Percentiles rank a stretch among this genome's conserved stretches.
Evolutionary conservation across 2,329 filamentous ascomycete genomes (phyloP).

Genomic region (Niveomyces coronatus): DNA sequence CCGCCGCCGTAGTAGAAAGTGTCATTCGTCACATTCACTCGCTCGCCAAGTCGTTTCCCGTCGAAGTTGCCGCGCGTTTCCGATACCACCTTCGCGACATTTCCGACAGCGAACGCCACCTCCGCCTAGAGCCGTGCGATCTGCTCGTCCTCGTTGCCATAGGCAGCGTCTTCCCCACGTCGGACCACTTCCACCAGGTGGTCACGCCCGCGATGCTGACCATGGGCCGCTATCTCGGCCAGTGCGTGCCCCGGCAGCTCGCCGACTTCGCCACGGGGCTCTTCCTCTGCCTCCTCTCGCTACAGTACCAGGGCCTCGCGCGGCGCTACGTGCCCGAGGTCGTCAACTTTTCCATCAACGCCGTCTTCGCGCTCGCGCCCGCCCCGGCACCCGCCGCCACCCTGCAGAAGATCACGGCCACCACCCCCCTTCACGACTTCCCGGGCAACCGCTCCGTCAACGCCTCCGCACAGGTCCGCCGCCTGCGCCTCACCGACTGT

Average conservation of each 20-base stretch:
- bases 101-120: slow-evolving; percentile 33
- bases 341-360: slow-evolving; percentile 70
- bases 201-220: slow-evolving; percentile 80
- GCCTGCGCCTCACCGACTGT: slow-evolving; percentile 51
- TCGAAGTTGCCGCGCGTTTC: slow-evolving; percentile 68
- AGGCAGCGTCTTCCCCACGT: slow-evolving; percentile 80
- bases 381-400: slow-evolving; percentile 31
- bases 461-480: slow-evolving; percentile 32
- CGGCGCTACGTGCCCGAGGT: slow-evolving; percentile 87
- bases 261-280: slow-evolving; percentile 62
- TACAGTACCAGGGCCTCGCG: slow-evolving; percentile 75
- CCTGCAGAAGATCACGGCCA: slow-evolving; percentile 51
- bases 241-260: slow-evolving; percentile 57
- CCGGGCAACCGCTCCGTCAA: slow-evolving; percentile 36
- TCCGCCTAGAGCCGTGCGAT: slow-evolving; percentile 55
- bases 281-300: slow-evolving; percentile 65
- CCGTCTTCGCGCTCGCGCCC: slow-evolving; percentile 57
- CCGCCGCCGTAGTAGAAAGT: slow-evolving; percentile 63
- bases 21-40: slow-evolving; percentile 88
- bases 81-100: slow-evolving; percentile 59
- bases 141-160: slow-evolving; percentile 76
- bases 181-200: slow-evolving; percentile 94
- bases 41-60: slow-evolving; percentile 73
- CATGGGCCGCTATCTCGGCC: slow-evolving; percentile 74
- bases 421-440: slow-evolving; percentile 50